Evolutionary conservation across 1,284 basidiomycete species (phyloP).

Genomic region (Schizophyllum amplum): DNA sequence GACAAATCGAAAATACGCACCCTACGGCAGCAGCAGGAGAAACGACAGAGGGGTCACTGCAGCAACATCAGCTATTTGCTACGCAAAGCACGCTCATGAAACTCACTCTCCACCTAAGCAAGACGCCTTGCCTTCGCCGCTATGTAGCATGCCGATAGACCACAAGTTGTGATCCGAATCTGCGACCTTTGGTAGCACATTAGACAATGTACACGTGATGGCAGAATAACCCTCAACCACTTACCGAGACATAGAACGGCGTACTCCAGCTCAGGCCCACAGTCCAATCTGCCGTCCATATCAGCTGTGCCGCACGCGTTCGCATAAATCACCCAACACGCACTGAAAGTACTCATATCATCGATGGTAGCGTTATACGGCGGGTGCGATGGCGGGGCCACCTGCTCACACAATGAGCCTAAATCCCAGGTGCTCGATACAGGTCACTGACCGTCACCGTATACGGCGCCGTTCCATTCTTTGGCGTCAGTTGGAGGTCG

Average conservation of each 20-base stretch:
- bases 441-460: conserved; percentile 33
- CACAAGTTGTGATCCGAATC: conserved; percentile 43
- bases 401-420: conserved; percentile 18
- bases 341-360: conserved; percentile 29
- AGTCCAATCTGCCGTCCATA: conserved; percentile 33
- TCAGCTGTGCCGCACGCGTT: no score
- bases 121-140: conserved; percentile 25
- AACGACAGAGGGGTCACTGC: not conserved
- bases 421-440: not conserved
- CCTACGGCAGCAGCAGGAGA: not conserved
- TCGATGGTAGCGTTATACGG: conserved; percentile 41
- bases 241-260: conserved; percentile 33
- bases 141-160: conserved; percentile 50
- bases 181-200: conserved; percentile 24
- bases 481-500: conserved; percentile 33
- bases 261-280: conserved; percentile 45
- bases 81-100: no score
- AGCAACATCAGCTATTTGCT: no score
- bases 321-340: no score
- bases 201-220: conserved; percentile 22
- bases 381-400: conserved; percentile 40
- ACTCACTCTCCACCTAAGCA: not conserved
- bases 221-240: no score
- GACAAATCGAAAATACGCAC: not conserved
- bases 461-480: conserved; percentile 40